phyloP scores from a whole-genome alignment of 345 rosid species.

The Geranium brycei region DNA sequence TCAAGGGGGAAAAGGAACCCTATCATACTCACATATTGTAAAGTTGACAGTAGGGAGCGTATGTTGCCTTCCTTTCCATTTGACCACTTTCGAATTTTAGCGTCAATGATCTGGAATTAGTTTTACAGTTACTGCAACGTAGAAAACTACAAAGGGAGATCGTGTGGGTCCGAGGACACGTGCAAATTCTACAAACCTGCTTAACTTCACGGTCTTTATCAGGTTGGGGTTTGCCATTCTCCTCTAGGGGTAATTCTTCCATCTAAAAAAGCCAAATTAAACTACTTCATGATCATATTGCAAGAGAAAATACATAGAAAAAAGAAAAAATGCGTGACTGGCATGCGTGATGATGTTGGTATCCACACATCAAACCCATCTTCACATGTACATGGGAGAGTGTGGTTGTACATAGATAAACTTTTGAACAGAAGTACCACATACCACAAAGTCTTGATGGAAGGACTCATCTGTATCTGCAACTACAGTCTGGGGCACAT shows the following conservation, averaged over 20 bases:
- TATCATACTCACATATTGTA: conserved; percentile 62
- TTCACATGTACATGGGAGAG: too few species aligned
- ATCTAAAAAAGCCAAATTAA: conserved; percentile 24
- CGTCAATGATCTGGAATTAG: conserved; percentile 42
- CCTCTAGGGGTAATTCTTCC: conserved; percentile 42
- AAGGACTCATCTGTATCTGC: conserved; percentile 43
- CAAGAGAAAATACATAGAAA: neutral
- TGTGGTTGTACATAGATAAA: neutral
- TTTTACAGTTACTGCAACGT: conserved; percentile 4
- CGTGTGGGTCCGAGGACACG: conserved; percentile 2
- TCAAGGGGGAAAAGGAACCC: neutral
- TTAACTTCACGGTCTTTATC: conserved; percentile 26
- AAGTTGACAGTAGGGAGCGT: conserved; percentile 79
- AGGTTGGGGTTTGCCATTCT: conserved; percentile 10
- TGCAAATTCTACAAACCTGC: conserved; percentile 25
- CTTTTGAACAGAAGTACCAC: conserved; percentile 4
- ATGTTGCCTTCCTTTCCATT: conserved; percentile 75
- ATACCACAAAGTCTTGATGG: conserved; percentile 35
- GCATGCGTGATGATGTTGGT: neutral
- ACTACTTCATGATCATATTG: neutral
- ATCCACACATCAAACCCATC: conserved; percentile 6
- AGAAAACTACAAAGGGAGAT: neutral
- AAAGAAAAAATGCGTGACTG: neutral
- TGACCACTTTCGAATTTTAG: conserved; percentile 62
- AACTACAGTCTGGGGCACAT: conserved; percentile 14